phyloP scores from a whole-genome alignment of 108 stramenopile genomes.

The Fistulifera solaris region DNA sequence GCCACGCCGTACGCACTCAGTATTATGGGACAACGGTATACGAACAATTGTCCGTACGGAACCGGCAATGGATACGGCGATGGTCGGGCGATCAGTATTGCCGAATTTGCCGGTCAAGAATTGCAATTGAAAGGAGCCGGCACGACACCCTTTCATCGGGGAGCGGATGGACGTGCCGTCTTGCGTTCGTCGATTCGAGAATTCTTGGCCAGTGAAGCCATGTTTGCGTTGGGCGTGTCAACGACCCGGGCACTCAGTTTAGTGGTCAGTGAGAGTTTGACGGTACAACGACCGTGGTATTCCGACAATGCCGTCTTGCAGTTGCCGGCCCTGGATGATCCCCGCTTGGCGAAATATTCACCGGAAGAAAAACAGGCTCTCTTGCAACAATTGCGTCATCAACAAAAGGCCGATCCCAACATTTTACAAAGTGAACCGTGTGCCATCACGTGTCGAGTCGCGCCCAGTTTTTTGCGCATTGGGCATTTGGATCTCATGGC shows the following conservation, averaged over 20 bases:
- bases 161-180: constrained; percentile 87
- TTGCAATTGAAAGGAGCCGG: constrained; percentile 93
- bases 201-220: constrained; percentile 85
- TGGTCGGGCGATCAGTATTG: constrained; percentile 56
- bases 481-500: constrained; percentile 71
- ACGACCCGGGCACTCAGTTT: constrained; percentile 74
- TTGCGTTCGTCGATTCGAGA: constrained; percentile 78
- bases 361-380: constrained; percentile 24
- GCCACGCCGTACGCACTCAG: constrained; percentile 68
- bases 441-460: constrained; percentile 67
- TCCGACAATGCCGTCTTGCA: constrained; percentile 28
- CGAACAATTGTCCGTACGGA: constrained; percentile 47
- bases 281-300: constrained; percentile 44
- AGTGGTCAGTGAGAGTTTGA: constrained; percentile 39
- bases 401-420: constrained; percentile 50
- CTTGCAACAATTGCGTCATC: constrained; percentile 26
- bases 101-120: constrained; percentile 54
- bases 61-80: constrained; percentile 71
- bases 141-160: constrained; percentile 82
- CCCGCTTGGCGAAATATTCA: constrained; percentile 56
- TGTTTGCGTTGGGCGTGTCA: constrained; percentile 68
- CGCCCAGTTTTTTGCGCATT: constrained; percentile 51
- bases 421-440: constrained; percentile 45
- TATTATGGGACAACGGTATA: constrained; percentile 53
- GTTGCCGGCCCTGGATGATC: constrained; percentile 55